Evolutionary conservation across 345 rosid species (phyloP).

Genomic region (Populus simonii): DNA sequence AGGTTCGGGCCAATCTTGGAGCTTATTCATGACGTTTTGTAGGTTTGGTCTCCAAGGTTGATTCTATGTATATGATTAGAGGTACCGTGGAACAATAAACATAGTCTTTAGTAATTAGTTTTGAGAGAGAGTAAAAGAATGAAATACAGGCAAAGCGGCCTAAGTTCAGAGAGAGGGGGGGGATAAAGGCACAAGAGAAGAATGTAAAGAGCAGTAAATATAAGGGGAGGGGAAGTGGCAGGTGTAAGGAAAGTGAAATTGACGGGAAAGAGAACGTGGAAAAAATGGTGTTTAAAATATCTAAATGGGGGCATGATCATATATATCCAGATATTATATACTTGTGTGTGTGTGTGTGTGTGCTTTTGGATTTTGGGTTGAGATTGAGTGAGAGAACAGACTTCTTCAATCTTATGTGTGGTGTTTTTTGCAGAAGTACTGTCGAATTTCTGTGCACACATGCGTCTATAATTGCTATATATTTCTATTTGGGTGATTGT

Average conservation of each 20-base stretch:
- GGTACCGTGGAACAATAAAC: background rate
- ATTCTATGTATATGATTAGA: background rate
- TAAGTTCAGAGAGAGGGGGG: background rate
- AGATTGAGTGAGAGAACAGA: background rate
- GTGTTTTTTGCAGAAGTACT: background rate
- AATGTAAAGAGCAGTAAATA: constrained; percentile 21
- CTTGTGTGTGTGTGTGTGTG: background rate
- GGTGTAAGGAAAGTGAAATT: constrained; percentile 12
- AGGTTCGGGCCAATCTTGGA: constrained; percentile 93
- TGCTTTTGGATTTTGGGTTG: background rate
- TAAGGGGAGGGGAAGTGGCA: constrained; percentile 8
- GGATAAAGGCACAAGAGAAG: background rate
- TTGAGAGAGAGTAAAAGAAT: background rate
- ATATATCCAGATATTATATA: background rate
- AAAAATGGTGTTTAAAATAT: constrained; percentile 16
- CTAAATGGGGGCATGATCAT: background rate
- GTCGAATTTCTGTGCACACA: background rate
- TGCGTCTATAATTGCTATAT: background rate
- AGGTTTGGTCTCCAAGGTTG: background rate
- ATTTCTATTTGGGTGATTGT: background rate
- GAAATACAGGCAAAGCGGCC: background rate
- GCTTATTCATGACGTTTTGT: constrained; percentile 29
- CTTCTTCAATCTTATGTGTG: background rate
- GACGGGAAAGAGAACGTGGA: constrained; percentile 44
- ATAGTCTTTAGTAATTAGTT: background rate